Evolutionary conservation across 768 basidiomycete species (phyloP).

Genomic region (Clathrus columnatus): DNA sequence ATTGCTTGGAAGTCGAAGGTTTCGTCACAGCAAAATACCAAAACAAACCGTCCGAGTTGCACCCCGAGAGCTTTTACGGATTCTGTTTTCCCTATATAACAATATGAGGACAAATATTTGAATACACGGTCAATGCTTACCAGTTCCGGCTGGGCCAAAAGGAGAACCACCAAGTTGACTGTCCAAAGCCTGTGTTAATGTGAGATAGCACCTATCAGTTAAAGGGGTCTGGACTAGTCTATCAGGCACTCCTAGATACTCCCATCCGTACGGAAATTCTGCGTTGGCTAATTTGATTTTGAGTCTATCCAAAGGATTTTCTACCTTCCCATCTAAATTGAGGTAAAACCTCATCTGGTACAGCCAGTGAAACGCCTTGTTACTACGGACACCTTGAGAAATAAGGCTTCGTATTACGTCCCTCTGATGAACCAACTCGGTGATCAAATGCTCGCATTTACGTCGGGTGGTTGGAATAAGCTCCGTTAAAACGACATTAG

Average conservation of each 20-base stretch:
- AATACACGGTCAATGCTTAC: constrained; percentile 29
- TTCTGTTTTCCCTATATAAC: constrained; percentile 80
- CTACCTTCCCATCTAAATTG: constrained; percentile 40
- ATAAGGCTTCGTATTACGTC: constrained; percentile 84
- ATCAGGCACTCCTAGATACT: constrained; percentile 95
- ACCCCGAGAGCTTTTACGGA: constrained; percentile 98
- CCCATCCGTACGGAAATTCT: constrained; percentile 94
- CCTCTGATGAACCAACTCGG: constrained; percentile 95
- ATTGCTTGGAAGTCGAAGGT: constrained; percentile 99
- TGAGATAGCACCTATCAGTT: constrained; percentile 94
- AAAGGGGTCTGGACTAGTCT: constrained; percentile 96
- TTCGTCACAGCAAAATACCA: constrained; percentile 99
- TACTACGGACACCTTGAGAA: constrained; percentile 50
- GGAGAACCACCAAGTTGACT: constrained; percentile 95
- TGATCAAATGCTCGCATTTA: constrained; percentile 98
- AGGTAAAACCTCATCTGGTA: constrained; percentile 99
- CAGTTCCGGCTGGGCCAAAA: constrained; percentile 97
- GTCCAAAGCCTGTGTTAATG: constrained; percentile 90
- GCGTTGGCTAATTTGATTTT: constrained; percentile 84
- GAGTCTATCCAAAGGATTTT: constrained; percentile 74
- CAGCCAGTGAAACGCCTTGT: constrained; percentile 81
- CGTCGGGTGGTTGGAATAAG: constrained; percentile 84
- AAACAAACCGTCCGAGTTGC: constrained; percentile 95
- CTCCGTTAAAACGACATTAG: constrained; percentile 90
- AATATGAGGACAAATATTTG: constrained; percentile 7